Conservation (phyloP, 805 yeast species). For the Ogataea paradorogensis region DNA sequence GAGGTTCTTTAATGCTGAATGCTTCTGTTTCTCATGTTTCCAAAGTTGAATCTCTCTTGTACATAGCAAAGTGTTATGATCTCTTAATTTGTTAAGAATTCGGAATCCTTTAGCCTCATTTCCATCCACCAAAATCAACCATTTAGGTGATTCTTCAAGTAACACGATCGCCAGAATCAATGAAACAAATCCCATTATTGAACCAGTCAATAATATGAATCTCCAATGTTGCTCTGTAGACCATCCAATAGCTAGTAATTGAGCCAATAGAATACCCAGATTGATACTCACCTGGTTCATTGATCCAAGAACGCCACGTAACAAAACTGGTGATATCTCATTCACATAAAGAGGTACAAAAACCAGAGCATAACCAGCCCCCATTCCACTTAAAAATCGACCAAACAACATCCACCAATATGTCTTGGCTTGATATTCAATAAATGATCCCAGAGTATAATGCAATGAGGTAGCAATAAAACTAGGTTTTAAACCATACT, state of each 20-base stretch:
- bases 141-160: conserved; percentile 78
- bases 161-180: conserved; percentile 40
- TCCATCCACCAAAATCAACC: conserved; percentile 52
- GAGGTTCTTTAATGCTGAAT: conserved; percentile 19
- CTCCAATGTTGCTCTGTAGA: conserved; percentile 74
- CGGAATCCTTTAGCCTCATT: conserved; percentile 34
- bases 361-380: conserved; percentile 86
- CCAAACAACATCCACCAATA: conserved; percentile 54
- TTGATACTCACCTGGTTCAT: conserved; percentile 88
- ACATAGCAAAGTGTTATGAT: conserved; percentile 14
- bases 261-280: conserved; percentile 79
- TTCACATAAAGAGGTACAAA: conserved; percentile 78
- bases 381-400: conserved; percentile 75
- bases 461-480: conserved; percentile 49
- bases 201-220: conserved; percentile 59
- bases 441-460: conserved; percentile 58
- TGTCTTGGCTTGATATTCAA: conserved; percentile 51
- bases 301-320: conserved; percentile 79
- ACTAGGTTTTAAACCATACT: conserved; percentile 58
- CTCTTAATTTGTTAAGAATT: conserved; percentile 39
- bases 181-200: conserved; percentile 49
- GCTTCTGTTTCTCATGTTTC: conserved; percentile 30
- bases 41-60: conserved; percentile 29
- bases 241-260: conserved; percentile 66
- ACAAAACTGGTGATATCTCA: conserved; percentile 68